Percentiles rank a stretch among this genome's conserved stretches.
Conservation (phyloP, 345 rosid genomes). For the Murraya koenigii region DNA sequence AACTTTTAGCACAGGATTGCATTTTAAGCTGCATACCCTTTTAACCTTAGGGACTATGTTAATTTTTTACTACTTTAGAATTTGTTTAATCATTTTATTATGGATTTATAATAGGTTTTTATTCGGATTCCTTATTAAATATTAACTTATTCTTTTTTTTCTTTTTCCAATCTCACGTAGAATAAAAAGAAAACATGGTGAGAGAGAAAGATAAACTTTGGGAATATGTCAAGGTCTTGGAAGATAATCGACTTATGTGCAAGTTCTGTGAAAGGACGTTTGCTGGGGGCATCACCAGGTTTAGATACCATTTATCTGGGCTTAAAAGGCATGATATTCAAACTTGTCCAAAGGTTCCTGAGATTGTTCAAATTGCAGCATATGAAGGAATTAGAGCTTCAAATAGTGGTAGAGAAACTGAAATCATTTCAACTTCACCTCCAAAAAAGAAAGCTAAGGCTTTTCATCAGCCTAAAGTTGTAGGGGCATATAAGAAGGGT, state of each 20-base stretch:
- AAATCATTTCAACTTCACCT: background rate
- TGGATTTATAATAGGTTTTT: background rate
- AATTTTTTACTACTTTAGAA: too few species aligned
- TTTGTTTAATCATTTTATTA: too few species aligned
- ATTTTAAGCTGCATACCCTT: too few species aligned
- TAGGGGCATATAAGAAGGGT: too few species aligned
- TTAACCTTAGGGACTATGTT: too few species aligned
- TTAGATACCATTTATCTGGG: conserved; percentile 18
- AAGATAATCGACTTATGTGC: background rate
- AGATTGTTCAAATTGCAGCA: conserved; percentile 7
- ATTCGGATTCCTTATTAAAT: background rate
- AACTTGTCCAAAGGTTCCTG: background rate
- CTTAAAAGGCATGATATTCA: background rate
- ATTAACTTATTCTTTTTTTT: background rate
- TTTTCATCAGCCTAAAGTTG: too few species aligned
- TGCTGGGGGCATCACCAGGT: background rate
- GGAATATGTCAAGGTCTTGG: background rate
- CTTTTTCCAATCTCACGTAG: background rate
- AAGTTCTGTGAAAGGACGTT: background rate
- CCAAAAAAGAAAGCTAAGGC: too few species aligned
- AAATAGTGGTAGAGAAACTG: background rate
- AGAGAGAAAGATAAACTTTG: conserved; percentile 13
- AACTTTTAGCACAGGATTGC: too few species aligned
- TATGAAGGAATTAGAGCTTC: background rate
- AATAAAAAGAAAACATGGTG: background rate